Evolutionary conservation across 1,284 basidiomycete species (phyloP).

Genomic region (Trichosporon asahii): DNA sequence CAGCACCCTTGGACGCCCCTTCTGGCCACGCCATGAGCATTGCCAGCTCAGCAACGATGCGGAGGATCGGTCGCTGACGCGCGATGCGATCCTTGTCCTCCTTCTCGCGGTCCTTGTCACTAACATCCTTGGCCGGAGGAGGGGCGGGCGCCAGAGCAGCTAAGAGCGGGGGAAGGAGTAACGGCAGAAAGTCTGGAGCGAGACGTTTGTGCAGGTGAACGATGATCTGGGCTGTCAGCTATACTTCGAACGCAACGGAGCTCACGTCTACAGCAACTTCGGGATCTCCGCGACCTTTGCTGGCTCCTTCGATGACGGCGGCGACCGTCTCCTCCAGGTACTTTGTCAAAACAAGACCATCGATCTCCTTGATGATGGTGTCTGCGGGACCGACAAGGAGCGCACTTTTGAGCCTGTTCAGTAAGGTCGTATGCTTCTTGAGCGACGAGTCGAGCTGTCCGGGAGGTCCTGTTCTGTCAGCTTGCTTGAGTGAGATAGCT

Average conservation of each 20-base stretch:
- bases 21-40: slow-evolving; percentile 66
- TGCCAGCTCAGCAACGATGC: slow-evolving; percentile 85
- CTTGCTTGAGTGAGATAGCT: slow-evolving; percentile 27
- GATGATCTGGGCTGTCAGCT: slow-evolving; percentile 62
- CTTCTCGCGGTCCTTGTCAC: slow-evolving; percentile 73
- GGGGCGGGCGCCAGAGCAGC: slow-evolving; percentile 61
- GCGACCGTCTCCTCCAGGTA: slow-evolving; percentile 92
- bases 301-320: slow-evolving; percentile 79
- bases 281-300: slow-evolving; percentile 77
- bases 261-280: slow-evolving; percentile 87
- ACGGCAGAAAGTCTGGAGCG: slow-evolving; percentile 69
- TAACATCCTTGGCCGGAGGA: slow-evolving; percentile 41
- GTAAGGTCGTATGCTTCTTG: slow-evolving; percentile 87
- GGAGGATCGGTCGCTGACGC: slow-evolving; percentile 78
- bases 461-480: slow-evolving; percentile 38
- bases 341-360: slow-evolving; percentile 84
- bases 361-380: slow-evolving; percentile 85
- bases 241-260: not conserved
- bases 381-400: slow-evolving; percentile 56
- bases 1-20: slow-evolving; percentile 61
- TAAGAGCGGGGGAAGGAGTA: slow-evolving; percentile 64
- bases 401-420: slow-evolving; percentile 70
- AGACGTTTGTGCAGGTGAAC: slow-evolving; percentile 87
- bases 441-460: slow-evolving; percentile 76
- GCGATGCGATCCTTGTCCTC: slow-evolving; percentile 77